phyloP scores from a whole-genome alignment of 768 basidiomycete genomes.

The Boletus patriciae region DNA sequence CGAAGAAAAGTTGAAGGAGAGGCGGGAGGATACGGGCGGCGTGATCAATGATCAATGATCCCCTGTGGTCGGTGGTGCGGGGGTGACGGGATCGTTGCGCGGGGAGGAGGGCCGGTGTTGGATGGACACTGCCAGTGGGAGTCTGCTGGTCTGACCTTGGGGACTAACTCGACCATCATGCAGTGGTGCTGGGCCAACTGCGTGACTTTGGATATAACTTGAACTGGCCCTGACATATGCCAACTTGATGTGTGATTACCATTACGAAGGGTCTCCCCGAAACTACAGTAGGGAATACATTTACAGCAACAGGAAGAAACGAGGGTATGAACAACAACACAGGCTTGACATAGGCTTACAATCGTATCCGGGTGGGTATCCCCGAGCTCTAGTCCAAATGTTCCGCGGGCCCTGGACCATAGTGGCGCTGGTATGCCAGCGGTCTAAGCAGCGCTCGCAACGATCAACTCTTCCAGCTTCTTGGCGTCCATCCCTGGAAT shows the following conservation, averaged over 20 bases:
- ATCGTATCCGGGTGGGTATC: no score
- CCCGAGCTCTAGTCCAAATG: no score
- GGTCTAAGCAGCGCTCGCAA: background rate
- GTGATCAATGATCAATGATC: background rate
- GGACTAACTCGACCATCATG: background rate
- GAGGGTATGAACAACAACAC: no score
- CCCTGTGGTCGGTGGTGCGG: no score
- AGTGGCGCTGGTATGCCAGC: background rate
- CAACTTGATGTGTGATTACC: no score
- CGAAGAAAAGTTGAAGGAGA: slow-evolving; percentile 38
- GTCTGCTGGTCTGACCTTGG: background rate
- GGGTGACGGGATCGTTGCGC: background rate
- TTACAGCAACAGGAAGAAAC: no score
- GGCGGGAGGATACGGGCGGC: background rate
- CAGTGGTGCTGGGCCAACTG: background rate
- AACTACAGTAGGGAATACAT: no score
- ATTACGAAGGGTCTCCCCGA: no score
- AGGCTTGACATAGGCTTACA: no score
- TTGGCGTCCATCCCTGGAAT: background rate
- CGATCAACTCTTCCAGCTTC: slow-evolving; percentile 6
- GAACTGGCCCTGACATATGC: no score
- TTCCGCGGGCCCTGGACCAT: no score
- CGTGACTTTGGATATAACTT: no score
- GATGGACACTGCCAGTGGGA: background rate
- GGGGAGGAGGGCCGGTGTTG: background rate